Conservation (phyloP, 495 filamentous ascomycete genomes). For the Penicillium coffeae region DNA sequence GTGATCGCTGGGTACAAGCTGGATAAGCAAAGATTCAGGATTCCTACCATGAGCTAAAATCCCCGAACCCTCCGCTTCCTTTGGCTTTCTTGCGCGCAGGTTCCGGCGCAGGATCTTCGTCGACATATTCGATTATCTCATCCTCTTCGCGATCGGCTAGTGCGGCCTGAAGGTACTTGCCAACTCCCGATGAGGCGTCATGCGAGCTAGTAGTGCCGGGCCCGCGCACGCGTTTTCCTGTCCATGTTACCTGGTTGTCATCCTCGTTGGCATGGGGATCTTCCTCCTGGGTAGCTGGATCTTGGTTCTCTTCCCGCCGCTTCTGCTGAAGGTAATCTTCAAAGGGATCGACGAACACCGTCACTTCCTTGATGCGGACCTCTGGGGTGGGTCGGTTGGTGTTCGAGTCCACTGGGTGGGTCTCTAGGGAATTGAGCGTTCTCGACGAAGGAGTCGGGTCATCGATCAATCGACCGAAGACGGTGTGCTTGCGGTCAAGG, state of each 20-base stretch:
- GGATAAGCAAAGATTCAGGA: too few relatives aligned
- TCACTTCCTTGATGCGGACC: conserved; percentile 74
- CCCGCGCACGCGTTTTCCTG: conserved; percentile 72
- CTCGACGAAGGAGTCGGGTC: conserved; percentile 57
- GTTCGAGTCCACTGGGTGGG: conserved; percentile 59
- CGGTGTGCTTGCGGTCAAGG: conserved; percentile 92
- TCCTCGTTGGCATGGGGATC: conserved; percentile 56
- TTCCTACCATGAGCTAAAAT: conserved; percentile 58
- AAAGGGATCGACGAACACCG: conserved; percentile 92
- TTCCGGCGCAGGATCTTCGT: conserved; percentile 57
- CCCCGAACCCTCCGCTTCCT: conserved; percentile 76
- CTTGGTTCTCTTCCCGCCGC: conserved; percentile 46
- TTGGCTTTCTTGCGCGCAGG: conserved; percentile 79
- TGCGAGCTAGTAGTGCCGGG: conserved; percentile 48
- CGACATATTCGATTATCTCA: conserved; percentile 57
- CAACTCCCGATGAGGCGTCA: conserved; percentile 51
- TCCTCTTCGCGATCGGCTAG: conserved; percentile 47
- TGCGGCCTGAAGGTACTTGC: conserved; percentile 73
- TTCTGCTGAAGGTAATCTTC: conserved; percentile 71
- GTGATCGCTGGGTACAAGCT: not conserved
- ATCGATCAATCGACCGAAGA: conserved; percentile 82
- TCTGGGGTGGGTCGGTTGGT: conserved; percentile 69
- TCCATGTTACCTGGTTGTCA: conserved; percentile 88
- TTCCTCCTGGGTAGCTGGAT: conserved; percentile 33
- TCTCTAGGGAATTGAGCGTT: conserved; percentile 70